phyloP scores from a whole-genome alignment of 352 stramenopile species.

The Globisporangium megalacanthum region DNA sequence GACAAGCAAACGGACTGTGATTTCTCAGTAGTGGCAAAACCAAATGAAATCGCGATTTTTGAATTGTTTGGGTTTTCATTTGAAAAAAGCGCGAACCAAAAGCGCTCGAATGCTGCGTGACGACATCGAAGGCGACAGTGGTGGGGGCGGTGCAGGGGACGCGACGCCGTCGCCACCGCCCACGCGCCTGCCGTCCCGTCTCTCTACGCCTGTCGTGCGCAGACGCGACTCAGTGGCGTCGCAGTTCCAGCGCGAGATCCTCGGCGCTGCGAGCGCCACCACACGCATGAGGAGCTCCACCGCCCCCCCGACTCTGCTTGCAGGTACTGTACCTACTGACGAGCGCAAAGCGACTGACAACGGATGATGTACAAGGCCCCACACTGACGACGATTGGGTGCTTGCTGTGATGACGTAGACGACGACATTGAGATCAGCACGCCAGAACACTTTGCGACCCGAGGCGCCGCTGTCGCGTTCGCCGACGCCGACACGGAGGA shows the following conservation, averaged over 20 bases:
- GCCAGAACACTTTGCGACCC: slow-evolving; percentile 22
- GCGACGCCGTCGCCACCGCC: slow-evolving; percentile 6
- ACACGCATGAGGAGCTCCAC: neutral
- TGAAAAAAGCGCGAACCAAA: slow-evolving; percentile 1
- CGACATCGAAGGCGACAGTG: neutral
- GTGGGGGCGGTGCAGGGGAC: neutral
- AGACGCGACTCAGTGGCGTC: slow-evolving; percentile 44
- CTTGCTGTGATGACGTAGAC: slow-evolving; percentile 2
- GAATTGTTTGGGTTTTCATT: neutral
- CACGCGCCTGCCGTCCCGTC: slow-evolving; percentile 15
- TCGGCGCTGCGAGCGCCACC: slow-evolving; percentile 8
- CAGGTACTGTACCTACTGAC: neutral
- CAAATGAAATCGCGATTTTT: neutral
- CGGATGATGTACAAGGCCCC: too few species aligned
- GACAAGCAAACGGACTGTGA: neutral
- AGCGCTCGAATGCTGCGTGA: neutral
- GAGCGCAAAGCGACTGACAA: too few species aligned
- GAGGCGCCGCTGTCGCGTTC: neutral
- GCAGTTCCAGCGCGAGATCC: slow-evolving; percentile 60
- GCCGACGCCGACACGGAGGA: slow-evolving; percentile 5
- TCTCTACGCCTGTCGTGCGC: slow-evolving; percentile 20
- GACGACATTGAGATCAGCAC: slow-evolving; percentile 25
- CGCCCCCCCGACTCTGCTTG: neutral
- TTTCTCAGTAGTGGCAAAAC: neutral
- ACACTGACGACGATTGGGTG: too few species aligned